phyloP scores from a whole-genome alignment of 2,329 filamentous ascomycete genomes.

The Neocatenulostroma microsporum region DNA sequence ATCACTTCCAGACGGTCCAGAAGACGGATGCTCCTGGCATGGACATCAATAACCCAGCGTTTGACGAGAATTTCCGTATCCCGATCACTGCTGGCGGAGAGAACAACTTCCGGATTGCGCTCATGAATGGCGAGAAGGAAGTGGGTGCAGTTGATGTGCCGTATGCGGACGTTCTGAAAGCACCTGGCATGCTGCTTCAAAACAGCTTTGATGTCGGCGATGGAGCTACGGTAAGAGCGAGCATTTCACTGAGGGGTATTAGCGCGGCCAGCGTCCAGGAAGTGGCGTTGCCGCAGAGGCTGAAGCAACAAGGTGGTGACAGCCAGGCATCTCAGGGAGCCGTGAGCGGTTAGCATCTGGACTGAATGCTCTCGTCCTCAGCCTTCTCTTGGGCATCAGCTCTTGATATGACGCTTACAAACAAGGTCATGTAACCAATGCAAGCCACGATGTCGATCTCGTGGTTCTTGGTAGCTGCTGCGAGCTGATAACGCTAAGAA shows the following conservation, averaged over 20 bases:
- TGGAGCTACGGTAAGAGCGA: conserved; percentile 31
- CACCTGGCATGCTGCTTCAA: conserved; percentile 27
- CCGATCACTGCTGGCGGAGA: conserved; percentile 32
- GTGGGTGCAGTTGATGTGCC: conserved; percentile 30
- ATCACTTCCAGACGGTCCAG: conserved; percentile 34
- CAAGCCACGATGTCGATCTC: too few species aligned
- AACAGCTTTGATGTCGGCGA: conserved; percentile 31
- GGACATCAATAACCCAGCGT: conserved; percentile 44
- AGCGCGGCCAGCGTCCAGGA: conserved; percentile 6
- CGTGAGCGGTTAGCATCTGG: too few species aligned
- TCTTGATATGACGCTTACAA: too few species aligned
- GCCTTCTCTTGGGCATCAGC: too few species aligned
- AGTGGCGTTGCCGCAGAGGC: conserved; percentile 1
- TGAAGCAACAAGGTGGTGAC: too few species aligned
- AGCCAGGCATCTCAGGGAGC: too few species aligned
- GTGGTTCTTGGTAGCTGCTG: too few species aligned
- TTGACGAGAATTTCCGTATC: conserved; percentile 40
- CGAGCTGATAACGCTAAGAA: too few species aligned
- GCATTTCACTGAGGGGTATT: conserved; percentile 30
- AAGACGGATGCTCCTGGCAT: conserved; percentile 39
- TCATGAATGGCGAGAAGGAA: conserved; percentile 32
- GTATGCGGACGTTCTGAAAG: conserved; percentile 29
- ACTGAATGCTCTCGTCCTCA: too few species aligned
- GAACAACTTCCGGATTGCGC: conserved; percentile 28
- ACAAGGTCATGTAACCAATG: too few species aligned